Percentiles rank a stretch among this genome's conserved stretches.
Conservation (phyloP, 2,329 filamentous ascomycete genomes). For the Botryotinia convoluta region DNA sequence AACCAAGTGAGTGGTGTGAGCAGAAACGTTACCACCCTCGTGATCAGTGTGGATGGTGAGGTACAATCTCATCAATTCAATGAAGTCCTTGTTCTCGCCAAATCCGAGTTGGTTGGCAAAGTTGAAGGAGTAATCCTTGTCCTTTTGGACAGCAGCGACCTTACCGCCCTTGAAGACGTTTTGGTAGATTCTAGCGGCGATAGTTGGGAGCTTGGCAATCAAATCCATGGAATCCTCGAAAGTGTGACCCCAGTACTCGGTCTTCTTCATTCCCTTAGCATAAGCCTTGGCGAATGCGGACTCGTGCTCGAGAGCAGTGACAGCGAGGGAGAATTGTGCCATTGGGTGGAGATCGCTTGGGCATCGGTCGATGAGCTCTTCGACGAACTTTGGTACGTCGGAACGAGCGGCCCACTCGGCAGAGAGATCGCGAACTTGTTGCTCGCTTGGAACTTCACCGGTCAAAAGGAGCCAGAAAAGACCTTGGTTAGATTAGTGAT, state of each 20-base stretch:
- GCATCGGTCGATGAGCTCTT: slow-evolving; percentile 99
- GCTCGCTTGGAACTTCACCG: slow-evolving; percentile 94
- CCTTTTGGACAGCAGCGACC: slow-evolving; percentile 92
- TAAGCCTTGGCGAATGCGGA: slow-evolving; percentile 98
- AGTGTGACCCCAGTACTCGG: slow-evolving; percentile 99
- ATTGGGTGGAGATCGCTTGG: slow-evolving; percentile 98
- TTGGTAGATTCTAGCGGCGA: slow-evolving; percentile 98
- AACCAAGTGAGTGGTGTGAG: slow-evolving; percentile 97
- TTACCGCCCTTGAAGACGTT: slow-evolving; percentile 99
- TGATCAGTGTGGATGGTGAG: slow-evolving; percentile 99
- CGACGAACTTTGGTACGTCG: slow-evolving; percentile 95
- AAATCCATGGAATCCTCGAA: slow-evolving; percentile 99
- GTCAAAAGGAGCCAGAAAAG: slow-evolving; percentile 99
- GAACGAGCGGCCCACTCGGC: slow-evolving; percentile 98
- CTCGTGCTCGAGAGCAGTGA: slow-evolving; percentile 97
- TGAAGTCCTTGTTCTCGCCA: slow-evolving; percentile 89
- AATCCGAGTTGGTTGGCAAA: slow-evolving; percentile 99
- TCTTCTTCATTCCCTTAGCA: slow-evolving; percentile 98
- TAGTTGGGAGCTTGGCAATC: slow-evolving; percentile 98
- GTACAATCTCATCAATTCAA: slow-evolving; percentile 98
- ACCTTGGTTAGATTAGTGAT: slow-evolving; percentile 48
- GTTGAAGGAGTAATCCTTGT: slow-evolving; percentile 99
- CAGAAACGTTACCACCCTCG: slow-evolving; percentile 98
- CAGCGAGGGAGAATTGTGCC: slow-evolving; percentile 98
- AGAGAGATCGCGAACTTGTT: slow-evolving; percentile 97